These are phyloP conservation scores for Pseudocercospora fijiensis DNA, from an alignment of 2,329 filamentous ascomycete genomes.

Conservation along the genomic window DNA sequence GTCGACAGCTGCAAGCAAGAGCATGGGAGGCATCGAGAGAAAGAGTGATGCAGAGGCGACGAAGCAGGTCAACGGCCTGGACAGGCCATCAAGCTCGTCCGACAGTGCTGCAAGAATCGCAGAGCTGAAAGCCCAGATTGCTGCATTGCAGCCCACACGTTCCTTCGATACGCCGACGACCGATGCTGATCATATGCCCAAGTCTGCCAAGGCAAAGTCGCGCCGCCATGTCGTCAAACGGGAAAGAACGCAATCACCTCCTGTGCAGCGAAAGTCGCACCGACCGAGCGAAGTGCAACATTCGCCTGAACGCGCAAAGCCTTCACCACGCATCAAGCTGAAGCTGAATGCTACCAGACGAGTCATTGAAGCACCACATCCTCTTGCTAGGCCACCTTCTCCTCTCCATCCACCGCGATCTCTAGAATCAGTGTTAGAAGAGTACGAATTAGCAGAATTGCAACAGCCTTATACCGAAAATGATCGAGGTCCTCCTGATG, in stretches of 20 bases:
- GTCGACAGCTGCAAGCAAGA: conserved; percentile 14
- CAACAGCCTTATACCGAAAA: conserved; percentile 37
- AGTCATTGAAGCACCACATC: conserved; percentile 34
- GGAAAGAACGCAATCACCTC: conserved; percentile 20
- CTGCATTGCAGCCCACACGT: conserved; percentile 31
- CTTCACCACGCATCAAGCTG: conserved; percentile 35
- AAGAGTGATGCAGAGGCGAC: conserved; percentile 15
- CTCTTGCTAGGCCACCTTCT: conserved; percentile 32
- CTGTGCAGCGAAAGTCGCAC: conserved; percentile 24
- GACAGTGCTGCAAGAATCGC: conserved; percentile 30
- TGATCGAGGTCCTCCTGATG: conserved; percentile 33
- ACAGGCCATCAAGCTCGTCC: conserved; percentile 16
- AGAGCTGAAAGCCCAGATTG: conserved; percentile 35
- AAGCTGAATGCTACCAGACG: conserved; percentile 28
- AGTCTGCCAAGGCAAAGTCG: conserved; percentile 26
- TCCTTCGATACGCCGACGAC: conserved; percentile 22
- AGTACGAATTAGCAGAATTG: conserved; percentile 37
- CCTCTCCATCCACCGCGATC: conserved; percentile 34
- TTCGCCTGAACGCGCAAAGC: conserved; percentile 27
- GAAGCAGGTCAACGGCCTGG: conserved; percentile 19
- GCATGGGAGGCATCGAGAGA: conserved; percentile 20
- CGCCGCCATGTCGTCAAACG: conserved; percentile 8
- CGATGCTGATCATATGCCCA: conserved; percentile 18
- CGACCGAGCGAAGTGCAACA: conserved; percentile 20
- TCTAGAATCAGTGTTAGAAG: conserved; percentile 37